Conservation (phyloP, 1,139 yeast species). For the Zygosaccharomyces sapae region DNA sequence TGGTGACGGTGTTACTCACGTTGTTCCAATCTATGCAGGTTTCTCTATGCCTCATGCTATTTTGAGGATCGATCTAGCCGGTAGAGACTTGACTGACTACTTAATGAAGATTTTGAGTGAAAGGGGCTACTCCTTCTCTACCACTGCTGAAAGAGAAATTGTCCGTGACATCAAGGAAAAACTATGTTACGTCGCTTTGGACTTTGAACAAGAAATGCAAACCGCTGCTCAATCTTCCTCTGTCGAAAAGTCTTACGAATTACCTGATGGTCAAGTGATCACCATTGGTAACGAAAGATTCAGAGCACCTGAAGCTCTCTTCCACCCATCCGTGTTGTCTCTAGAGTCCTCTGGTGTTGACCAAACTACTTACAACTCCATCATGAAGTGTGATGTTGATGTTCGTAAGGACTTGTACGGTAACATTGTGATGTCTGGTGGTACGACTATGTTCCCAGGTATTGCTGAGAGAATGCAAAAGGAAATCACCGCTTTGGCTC, state of each 20-base stretch:
- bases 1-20: conserved; percentile 99
- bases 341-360: conserved; percentile 99
- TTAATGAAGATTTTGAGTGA: conserved; percentile 96
- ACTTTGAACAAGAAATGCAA: conserved; percentile 97
- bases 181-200: conserved; percentile 95
- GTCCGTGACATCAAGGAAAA: conserved; percentile 99
- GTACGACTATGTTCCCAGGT: conserved; percentile 99
- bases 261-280: conserved; percentile 99
- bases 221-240: conserved; percentile 98
- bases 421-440: conserved; percentile 99
- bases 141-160: conserved; percentile 99
- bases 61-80: conserved; percentile 97
- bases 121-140: conserved; percentile 98
- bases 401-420: conserved; percentile 98
- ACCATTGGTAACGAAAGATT: conserved; percentile 99
- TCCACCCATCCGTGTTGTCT: conserved; percentile 98
- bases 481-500: conserved; percentile 99
- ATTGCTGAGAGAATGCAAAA: conserved; percentile 99
- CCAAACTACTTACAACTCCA: conserved; percentile 98
- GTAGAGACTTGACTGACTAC: conserved; percentile 98
- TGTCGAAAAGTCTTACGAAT: conserved; percentile 97
- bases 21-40: conserved; percentile 99
- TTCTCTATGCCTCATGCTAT: conserved; percentile 99
- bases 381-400: conserved; percentile 98
- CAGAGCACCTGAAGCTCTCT: conserved; percentile 99